phyloP scores from a whole-genome alignment of 805 yeast genomes.

The Kluyveromyces siamensis region DNA sequence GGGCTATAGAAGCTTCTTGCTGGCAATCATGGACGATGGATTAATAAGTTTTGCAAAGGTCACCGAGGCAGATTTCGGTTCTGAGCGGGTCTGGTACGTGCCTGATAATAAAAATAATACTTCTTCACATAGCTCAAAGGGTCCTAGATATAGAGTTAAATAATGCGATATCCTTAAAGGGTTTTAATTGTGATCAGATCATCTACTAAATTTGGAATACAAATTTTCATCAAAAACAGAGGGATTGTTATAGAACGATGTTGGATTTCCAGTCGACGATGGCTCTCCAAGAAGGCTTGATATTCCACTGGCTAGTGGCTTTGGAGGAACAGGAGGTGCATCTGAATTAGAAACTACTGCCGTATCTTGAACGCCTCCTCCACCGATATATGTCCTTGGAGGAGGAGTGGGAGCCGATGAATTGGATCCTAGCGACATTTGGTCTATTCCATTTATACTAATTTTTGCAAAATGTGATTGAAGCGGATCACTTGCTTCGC shows the following conservation, averaged over 20 bases:
- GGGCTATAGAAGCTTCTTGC: conserved; percentile 45
- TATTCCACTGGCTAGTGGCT: conserved; percentile 9
- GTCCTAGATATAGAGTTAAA: not conserved
- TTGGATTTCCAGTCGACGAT: conserved; percentile 21
- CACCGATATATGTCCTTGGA: not conserved
- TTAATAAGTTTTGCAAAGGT: conserved; percentile 56
- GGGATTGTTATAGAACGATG: conserved; percentile 39
- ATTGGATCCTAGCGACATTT: not conserved
- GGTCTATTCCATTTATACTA: not conserved
- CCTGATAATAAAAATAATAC: conserved; percentile 6
- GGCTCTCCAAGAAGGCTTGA: conserved; percentile 4
- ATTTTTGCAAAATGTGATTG: not conserved
- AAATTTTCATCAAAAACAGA: conserved; percentile 41
- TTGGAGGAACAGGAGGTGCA: conserved; percentile 17
- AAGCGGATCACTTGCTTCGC: not conserved
- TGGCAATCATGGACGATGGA: conserved; percentile 72
- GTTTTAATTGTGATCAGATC: not conserved
- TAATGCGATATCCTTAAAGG: not conserved
- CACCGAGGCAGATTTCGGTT: conserved; percentile 40
- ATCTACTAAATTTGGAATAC: conserved; percentile 31
- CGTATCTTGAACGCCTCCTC: not conserved
- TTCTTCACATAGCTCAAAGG: not conserved
- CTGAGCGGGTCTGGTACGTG: conserved; percentile 28
- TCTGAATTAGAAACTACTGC: not conserved
- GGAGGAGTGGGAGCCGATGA: conserved; percentile 4